Percentiles rank a stretch among this genome's conserved stretches.
phyloP scores from a whole-genome alignment of 2,329 filamentous ascomycete species.

The Aspergillus awamori region DNA sequence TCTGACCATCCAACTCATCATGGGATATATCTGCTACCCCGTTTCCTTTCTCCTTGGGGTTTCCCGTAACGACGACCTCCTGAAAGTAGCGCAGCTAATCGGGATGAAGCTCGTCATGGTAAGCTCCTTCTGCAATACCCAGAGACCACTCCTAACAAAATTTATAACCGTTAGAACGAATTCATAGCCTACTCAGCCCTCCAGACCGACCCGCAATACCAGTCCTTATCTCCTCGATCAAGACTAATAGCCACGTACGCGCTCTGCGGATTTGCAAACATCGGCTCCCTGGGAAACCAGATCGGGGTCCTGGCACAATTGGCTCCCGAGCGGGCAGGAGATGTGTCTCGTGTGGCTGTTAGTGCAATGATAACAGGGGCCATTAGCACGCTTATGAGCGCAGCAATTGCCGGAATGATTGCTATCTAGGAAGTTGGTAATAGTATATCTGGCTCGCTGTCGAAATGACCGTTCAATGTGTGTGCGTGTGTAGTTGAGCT shows the following conservation, averaged over 20 bases:
- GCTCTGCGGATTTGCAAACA: conserved; percentile 80
- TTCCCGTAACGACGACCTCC: conserved; percentile 63
- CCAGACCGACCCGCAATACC: conserved; percentile 56
- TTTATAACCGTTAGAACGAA: conserved; percentile 61
- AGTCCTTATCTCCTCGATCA: conserved; percentile 67
- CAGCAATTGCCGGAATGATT: conserved; percentile 75
- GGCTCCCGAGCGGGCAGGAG: conserved; percentile 71
- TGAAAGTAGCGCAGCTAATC: conserved; percentile 76
- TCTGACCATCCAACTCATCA: conserved; percentile 74
- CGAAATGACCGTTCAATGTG: background rate
- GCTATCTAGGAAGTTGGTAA: conserved; percentile 56
- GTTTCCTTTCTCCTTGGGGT: conserved; percentile 82
- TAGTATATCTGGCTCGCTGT: background rate
- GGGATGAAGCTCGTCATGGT: conserved; percentile 79
- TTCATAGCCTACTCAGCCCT: conserved; percentile 72
- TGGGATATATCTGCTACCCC: conserved; percentile 78
- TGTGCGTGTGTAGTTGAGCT: background rate
- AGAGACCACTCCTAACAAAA: conserved; percentile 5
- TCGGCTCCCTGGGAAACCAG: conserved; percentile 84
- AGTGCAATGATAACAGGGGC: conserved; percentile 79
- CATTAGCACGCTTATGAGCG: conserved; percentile 76
- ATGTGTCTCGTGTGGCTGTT: conserved; percentile 74
- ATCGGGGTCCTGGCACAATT: conserved; percentile 86
- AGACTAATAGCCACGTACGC: conserved; percentile 83
- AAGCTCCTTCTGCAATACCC: conserved; percentile 34